Percentiles rank a stretch among this genome's conserved stretches.
Evolutionary conservation across 192 early-diverging fungal genomes (phyloP).

Genomic region (Coemansia sp.): DNA sequence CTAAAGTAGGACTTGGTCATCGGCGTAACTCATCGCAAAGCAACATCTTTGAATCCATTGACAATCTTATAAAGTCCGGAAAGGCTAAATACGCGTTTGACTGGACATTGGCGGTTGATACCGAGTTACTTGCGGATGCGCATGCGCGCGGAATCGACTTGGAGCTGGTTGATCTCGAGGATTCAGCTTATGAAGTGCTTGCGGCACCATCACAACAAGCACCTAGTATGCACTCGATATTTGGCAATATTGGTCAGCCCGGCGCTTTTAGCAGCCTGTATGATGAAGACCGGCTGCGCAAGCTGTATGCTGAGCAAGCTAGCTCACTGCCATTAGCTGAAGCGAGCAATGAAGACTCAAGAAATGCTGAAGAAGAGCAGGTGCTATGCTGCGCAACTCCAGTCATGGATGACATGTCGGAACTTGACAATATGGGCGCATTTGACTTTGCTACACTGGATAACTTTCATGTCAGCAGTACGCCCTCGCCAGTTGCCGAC

Average conservation of each 20-base stretch:
- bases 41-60: conserved; percentile 34
- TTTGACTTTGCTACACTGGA: conserved; percentile 18
- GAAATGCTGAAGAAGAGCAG: background rate
- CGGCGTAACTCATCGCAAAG: conserved; percentile 21
- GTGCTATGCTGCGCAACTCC: background rate
- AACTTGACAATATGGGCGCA: conserved; percentile 7
- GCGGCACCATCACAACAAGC: background rate
- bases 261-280: conserved; percentile 43
- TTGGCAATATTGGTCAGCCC: conserved; percentile 43
- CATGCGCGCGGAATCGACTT: conserved; percentile 26
- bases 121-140: conserved; percentile 21
- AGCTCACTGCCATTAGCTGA: background rate
- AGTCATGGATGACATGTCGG: background rate
- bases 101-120: conserved; percentile 25
- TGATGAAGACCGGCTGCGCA: conserved; percentile 15
- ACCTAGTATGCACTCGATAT: conserved; percentile 8
- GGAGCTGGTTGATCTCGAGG: conserved; percentile 5
- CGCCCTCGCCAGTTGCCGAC: conserved; percentile 22
- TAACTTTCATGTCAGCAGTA: conserved; percentile 21
- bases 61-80: conserved; percentile 35
- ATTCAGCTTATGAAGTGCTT: background rate
- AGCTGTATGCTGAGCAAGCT: background rate
- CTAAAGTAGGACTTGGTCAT: background rate
- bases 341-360: background rate
- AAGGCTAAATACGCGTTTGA: conserved; percentile 38